Percentiles rank a stretch among this genome's conserved stretches.
Conservation (phyloP, 345 rosid species). For the Pistacia integerrima region DNA sequence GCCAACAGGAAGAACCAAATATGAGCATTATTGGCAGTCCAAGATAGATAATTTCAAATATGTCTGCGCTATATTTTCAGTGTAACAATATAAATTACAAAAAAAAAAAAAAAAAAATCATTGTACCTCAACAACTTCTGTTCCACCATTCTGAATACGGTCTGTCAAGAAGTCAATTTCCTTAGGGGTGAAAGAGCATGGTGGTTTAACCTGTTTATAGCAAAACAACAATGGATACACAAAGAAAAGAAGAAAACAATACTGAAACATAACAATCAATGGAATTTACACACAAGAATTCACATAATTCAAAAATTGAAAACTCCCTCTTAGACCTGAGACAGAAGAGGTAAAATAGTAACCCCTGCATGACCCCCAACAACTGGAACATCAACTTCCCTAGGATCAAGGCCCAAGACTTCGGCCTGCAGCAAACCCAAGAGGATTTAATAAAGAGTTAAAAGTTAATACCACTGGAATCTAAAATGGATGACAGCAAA, state of each 20-base stretch:
- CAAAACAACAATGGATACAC: not conserved
- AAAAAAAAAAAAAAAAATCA: not conserved
- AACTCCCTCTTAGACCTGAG: slow-evolving; percentile 55
- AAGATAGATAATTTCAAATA: not conserved
- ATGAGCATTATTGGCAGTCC: not conserved
- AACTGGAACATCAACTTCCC: slow-evolving; percentile 75
- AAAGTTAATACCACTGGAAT: not conserved
- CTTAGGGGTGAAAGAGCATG: slow-evolving; percentile 70
- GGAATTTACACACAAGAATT: not conserved
- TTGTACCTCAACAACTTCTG: slow-evolving; percentile 94
- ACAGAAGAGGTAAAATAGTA: slow-evolving; percentile 75
- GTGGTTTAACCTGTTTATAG: slow-evolving; percentile 70
- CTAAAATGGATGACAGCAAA: not conserved
- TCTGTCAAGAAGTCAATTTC: slow-evolving; percentile 83
- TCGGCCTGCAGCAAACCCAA: slow-evolving; percentile 53
- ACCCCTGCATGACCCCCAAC: slow-evolving; percentile 89
- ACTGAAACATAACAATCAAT: not conserved
- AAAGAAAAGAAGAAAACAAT: not conserved
- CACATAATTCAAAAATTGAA: not conserved
- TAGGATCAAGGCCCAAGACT: slow-evolving; percentile 80
- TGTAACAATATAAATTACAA: no score
- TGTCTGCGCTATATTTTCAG: not conserved
- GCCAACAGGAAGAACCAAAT: not conserved
- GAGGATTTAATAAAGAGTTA: not conserved
- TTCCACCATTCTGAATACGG: slow-evolving; percentile 98